These are phyloP conservation scores for Sporothrix phasma DNA, from an alignment of 2,329 filamentous ascomycete genomes.

Conservation along the genomic window DNA sequence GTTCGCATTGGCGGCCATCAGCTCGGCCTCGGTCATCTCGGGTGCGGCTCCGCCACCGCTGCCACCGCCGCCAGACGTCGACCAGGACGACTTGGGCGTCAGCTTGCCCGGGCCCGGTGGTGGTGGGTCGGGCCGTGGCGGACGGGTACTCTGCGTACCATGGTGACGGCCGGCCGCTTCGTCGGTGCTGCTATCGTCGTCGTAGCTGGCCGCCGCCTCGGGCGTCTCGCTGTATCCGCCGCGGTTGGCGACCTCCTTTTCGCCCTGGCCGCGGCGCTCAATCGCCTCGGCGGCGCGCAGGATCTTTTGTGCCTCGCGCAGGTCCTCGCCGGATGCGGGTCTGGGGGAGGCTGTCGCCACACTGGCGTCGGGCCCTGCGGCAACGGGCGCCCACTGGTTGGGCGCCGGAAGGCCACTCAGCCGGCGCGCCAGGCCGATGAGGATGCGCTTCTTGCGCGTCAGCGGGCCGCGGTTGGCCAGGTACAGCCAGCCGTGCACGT, in stretches of 20 bases:
- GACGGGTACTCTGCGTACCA: background rate
- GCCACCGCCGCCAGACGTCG: constrained; percentile 22
- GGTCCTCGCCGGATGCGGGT: constrained; percentile 30
- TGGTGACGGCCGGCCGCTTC: constrained; percentile 21
- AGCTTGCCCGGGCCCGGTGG: constrained; percentile 3
- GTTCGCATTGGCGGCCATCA: constrained; percentile 71
- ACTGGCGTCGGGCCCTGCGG: constrained; percentile 22
- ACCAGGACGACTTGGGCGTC: constrained; percentile 25
- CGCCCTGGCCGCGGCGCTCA: constrained; percentile 57
- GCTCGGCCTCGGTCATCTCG: constrained; percentile 65
- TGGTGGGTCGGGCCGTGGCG: background rate
- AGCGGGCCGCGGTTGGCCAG: constrained; percentile 74
- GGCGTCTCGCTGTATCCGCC: constrained; percentile 66
- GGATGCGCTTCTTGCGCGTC: constrained; percentile 74
- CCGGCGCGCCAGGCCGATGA: constrained; percentile 78
- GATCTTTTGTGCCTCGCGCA: constrained; percentile 54
- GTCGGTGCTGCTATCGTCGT: constrained; percentile 35
- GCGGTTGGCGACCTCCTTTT: constrained; percentile 58
- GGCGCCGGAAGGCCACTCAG: constrained; percentile 78
- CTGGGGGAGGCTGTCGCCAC: constrained; percentile 20
- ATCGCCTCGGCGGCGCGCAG: constrained; percentile 68
- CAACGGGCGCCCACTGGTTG: constrained; percentile 28
- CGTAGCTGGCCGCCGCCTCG: constrained; percentile 21
- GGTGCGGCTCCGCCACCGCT: background rate
- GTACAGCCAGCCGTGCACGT: constrained; percentile 94